phyloP scores from a whole-genome alignment of 2,329 filamentous ascomycete species.

The Dendrostoma leiphaemia region DNA sequence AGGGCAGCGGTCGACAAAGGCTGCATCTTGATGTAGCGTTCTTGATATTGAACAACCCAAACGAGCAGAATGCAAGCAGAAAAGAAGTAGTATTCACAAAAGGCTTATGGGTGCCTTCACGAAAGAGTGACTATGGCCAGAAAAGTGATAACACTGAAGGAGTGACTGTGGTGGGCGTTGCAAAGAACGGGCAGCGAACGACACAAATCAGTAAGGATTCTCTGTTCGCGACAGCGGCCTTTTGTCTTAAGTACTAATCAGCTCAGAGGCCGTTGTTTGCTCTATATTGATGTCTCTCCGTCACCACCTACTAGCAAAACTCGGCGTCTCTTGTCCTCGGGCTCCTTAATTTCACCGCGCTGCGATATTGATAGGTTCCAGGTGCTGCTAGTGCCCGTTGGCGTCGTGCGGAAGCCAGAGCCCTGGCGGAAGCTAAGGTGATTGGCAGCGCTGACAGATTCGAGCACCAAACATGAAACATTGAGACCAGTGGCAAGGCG shows the following conservation, averaged over 20 bases:
- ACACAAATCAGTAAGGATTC: background rate
- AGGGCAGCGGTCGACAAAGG: conserved; percentile 4
- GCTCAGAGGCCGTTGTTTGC: background rate
- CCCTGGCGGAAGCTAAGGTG: conserved; percentile 5
- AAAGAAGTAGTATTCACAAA: conserved; percentile 2
- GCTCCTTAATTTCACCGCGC: conserved; percentile 5
- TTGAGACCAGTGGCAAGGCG: background rate
- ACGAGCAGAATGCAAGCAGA: conserved; percentile 7
- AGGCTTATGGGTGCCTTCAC: background rate
- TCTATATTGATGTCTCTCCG: conserved; percentile 3
- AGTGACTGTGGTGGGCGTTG: background rate
- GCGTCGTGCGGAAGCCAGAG: background rate
- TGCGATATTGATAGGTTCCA: background rate
- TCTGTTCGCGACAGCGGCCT: too few species aligned
- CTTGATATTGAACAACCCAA: conserved; percentile 9
- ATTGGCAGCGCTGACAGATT: conserved; percentile 7
- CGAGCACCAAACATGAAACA: background rate
- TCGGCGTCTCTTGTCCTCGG: background rate
- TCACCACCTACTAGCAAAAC: background rate
- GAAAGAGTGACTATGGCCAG: too few species aligned
- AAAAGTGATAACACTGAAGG: too few species aligned
- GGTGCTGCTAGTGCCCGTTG: conserved; percentile 9
- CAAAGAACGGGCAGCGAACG: background rate
- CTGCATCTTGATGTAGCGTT: conserved; percentile 2
- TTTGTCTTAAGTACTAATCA: too few species aligned